These are phyloP conservation scores for Colletotrichum echinochloae DNA, from an alignment of 2,329 filamentous ascomycete species.

Conservation along the genomic window DNA sequence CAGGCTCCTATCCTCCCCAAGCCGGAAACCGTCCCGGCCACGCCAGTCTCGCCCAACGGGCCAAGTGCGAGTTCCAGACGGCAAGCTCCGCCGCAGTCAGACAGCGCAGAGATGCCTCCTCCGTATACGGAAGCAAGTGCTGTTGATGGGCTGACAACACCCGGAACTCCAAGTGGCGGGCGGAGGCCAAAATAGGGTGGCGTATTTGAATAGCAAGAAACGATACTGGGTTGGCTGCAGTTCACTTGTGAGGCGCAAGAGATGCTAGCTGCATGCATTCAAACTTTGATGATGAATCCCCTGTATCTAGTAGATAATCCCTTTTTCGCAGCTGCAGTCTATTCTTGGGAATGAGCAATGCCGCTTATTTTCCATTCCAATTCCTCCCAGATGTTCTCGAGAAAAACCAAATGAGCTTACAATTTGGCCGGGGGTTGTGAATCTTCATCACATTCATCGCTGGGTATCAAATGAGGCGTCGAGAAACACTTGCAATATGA, in stretches of 20 bases:
- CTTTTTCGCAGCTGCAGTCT: too few species aligned
- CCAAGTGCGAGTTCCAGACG: neutral
- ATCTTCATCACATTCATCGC: too few species aligned
- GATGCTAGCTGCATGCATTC: neutral
- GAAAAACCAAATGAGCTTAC: too few species aligned
- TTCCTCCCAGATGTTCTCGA: too few species aligned
- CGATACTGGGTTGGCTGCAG: neutral
- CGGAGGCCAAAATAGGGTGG: neutral
- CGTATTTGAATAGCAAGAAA: neutral
- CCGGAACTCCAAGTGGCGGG: neutral
- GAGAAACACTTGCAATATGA: too few species aligned
- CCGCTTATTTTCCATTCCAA: too few species aligned
- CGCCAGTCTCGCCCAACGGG: neutral
- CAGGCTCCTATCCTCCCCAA: constrained; percentile 9
- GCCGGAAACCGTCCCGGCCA: neutral
- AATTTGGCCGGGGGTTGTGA: too few species aligned
- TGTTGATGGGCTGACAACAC: neutral
- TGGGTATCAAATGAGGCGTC: too few species aligned
- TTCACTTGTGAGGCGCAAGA: neutral
- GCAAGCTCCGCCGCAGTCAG: neutral
- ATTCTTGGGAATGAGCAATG: too few species aligned
- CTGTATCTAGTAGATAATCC: too few species aligned
- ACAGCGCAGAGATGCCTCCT: constrained; percentile 8
- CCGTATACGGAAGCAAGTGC: constrained; percentile 1
- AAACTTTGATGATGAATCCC: too few species aligned